Conservation (phyloP, 345 rosid genomes). For the Rhodomyrtus tomentosa region DNA sequence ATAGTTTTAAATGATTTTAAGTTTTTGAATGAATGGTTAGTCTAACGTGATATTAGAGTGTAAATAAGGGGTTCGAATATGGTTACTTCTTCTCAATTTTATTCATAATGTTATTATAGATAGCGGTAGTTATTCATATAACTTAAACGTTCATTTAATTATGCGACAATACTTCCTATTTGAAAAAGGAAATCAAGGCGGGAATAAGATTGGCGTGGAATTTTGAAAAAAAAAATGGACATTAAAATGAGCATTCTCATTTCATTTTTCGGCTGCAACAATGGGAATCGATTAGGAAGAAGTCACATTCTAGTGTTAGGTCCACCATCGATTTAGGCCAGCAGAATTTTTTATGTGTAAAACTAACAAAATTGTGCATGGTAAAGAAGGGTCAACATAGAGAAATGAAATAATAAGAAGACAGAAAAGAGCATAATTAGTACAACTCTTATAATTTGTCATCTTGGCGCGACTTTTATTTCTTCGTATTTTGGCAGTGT, state of each 20-base stretch:
- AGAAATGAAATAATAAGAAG: too few relatives aligned
- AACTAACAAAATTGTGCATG: not conserved
- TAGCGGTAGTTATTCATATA: too few relatives aligned
- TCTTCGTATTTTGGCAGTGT: not conserved
- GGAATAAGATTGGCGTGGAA: not conserved
- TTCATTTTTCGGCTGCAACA: not conserved
- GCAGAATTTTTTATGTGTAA: not conserved
- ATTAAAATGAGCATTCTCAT: not conserved
- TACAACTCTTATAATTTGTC: not conserved
- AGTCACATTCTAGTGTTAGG: not conserved
- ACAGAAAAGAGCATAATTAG: not conserved
- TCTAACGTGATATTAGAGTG: not conserved
- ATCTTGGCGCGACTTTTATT: not conserved
- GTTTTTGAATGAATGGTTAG: not conserved
- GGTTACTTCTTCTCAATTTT: not conserved
- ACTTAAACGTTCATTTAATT: not conserved
- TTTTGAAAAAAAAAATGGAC: not conserved
- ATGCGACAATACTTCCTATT: not conserved
- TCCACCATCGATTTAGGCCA: not conserved
- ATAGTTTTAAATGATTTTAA: not conserved
- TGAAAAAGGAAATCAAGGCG: not conserved
- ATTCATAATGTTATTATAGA: not conserved
- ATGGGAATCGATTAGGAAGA: not conserved
- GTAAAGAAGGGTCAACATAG: not conserved
- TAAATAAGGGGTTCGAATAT: not conserved